Base-by-base conservation (phyloP, 1,139 yeast genomes). In the Saccharomycopsis crataegensis region DNA sequence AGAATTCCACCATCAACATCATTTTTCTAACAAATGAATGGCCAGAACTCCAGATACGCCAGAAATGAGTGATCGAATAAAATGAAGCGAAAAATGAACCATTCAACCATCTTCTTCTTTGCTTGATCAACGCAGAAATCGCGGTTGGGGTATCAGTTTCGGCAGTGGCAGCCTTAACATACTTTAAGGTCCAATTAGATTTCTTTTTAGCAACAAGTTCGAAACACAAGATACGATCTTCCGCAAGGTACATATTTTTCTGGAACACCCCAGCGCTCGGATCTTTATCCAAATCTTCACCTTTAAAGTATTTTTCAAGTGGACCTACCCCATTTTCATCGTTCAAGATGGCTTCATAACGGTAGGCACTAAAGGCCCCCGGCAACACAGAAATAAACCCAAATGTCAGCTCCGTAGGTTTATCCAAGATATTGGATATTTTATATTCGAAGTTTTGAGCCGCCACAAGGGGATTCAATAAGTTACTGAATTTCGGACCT, bases 21-120 rank as follows among this genome's bases (percentile, higher is more conserved):
- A 87, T 62, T 65, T 89, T 86, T 63, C 98, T 78, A 22, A 82
- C 65, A 17, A 73, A 60, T 37, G 88, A 82, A 67, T 93, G 99
- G 47, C 85, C 86, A 11, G 96, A 86, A 6, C 71, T 67, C 83
- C 94, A 87, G 46, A 93, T 76, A 60, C 82, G 79, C 56, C 76
- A 79, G 62, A 83, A 83, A 65, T 90, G 90, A 59, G 82, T 75
- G 61, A 89, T 76, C 0, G 96, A 79, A 65, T 90, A 93, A 54
- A 93, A 74, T 1, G 96, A 93, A 1, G 99, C 98, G 65, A 95
- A 95, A 66, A 91, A 91, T 0, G 97, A 94, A 65, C 98, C 98
- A 67, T 91, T 91, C 58, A 90, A 77, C 97, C 97, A 90, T 70
- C 97, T 83, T 70, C 97, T 80, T 73, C 97, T 83, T 68, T 90